These are phyloP conservation scores for Zygnema cylindricum DNA, from an alignment of 139 green algal species.

Conservation along the genomic window DNA sequence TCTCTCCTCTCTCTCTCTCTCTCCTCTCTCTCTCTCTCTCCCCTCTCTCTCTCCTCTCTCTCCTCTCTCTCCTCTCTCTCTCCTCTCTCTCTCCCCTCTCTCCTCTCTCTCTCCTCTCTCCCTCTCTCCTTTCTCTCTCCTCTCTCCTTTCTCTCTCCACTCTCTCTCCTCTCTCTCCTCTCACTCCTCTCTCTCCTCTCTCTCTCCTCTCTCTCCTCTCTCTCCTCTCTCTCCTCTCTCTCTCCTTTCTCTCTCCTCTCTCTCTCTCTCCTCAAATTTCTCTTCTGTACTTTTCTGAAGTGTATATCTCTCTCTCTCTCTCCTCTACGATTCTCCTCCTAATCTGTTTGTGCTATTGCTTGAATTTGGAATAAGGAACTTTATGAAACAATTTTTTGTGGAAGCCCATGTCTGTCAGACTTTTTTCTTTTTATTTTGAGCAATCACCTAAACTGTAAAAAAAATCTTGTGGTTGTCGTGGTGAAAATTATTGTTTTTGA, in stretches of 20 bases:
- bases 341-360: background rate
- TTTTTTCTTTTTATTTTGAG: no score
- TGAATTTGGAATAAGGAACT: background rate
- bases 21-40: background rate
- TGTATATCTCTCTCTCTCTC: background rate
- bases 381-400: background rate
- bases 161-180: background rate
- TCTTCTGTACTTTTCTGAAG: background rate
- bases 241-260: background rate
- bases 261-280: background rate
- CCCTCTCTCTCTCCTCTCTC: background rate
- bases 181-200: background rate
- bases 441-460: no score
- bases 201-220: background rate
- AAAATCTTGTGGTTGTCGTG: no score
- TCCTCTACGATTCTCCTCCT: background rate
- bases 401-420: background rate
- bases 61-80: background rate
- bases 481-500: no score
- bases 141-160: background rate
- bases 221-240: background rate
- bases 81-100: constrained; percentile 2
- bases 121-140: background rate
- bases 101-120: background rate
- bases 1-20: background rate